Evolutionary conservation across 2,329 filamentous ascomycete species (phyloP).

Genomic region (Calonectria fujianensis): DNA sequence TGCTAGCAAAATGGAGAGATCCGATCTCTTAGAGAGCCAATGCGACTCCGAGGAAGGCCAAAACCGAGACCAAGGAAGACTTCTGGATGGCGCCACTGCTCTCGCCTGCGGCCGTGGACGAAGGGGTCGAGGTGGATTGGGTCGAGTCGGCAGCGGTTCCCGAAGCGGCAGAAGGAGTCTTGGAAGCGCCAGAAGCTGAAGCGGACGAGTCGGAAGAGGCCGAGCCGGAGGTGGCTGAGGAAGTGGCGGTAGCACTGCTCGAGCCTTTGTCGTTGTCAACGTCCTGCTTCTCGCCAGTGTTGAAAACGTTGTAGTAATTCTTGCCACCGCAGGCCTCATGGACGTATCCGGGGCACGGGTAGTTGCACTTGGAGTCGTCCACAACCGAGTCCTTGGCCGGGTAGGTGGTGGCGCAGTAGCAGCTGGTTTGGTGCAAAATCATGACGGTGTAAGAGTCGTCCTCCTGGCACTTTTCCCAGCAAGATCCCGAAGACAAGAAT

Average conservation of each 20-base stretch:
- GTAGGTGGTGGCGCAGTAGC: conserved; percentile 45
- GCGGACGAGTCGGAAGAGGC: not conserved
- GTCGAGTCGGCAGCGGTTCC: not conserved
- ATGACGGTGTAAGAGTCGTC: conserved; percentile 17
- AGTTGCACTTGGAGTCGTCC: conserved; percentile 44
- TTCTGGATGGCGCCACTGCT: not conserved
- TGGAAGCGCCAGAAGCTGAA: not conserved
- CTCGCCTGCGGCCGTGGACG: not conserved
- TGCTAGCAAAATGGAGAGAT: not conserved
- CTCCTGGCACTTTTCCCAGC: not conserved
- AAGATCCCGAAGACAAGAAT: conserved; percentile 29
- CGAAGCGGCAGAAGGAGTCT: not conserved
- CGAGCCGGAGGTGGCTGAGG: not conserved
- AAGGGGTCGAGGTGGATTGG: not conserved
- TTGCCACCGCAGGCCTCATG: conserved; percentile 41
- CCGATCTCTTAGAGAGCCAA: not conserved
- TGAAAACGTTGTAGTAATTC: conserved; percentile 40
- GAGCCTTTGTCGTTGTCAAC: conserved; percentile 25
- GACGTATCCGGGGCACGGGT: conserved; percentile 38
- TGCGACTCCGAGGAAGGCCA: conserved; percentile 2
- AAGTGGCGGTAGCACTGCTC: not conserved
- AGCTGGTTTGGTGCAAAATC: conserved; percentile 17
- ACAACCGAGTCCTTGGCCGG: conserved; percentile 32
- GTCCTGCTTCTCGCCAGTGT: conserved; percentile 23
- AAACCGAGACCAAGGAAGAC: not conserved